Base-by-base conservation (phyloP, 2,329 filamentous ascomycete genomes). In the Hymenoscyphus repandus region DNA sequence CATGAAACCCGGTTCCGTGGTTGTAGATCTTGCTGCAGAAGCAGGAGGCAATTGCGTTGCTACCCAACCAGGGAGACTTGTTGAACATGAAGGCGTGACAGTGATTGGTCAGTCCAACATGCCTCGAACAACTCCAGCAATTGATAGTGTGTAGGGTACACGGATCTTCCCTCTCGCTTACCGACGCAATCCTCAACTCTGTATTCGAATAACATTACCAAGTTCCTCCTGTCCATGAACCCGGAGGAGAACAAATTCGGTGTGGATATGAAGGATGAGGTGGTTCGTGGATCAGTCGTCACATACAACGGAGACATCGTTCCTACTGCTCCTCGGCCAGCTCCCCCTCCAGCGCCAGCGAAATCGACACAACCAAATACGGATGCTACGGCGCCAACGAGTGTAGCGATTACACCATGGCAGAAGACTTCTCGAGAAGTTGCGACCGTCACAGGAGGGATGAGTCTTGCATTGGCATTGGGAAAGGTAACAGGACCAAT, bases 161-260 rank as follows among this genome's bases (percentile, higher is more conserved):
- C 90, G 39, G 90, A 96, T 68, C 76, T 95, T 27, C 90, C 90
- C 0, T 95, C 90, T 31, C 80, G 90, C 41, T 76, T 96, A 1
- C 89, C 90, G 0, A 95, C 90, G 0, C 90, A 96, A 67, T 89
- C 90, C 0, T 95, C 90, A 0, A 95, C 88, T 0, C 72, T 96
- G 17, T 96, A 95, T 69, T 93, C 88, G 2, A 96, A 95, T 76
- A 96, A 96, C 65, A 91, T 95, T 62, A 90, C 85, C 58, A 96
- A 95, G 65, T 86, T 91, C 51, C 72, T 95, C 27, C 75, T 96
- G 9, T 93, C 90, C 0, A 89, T 95, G 76, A 70, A 83, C 1
- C 88, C 89, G 1, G 79, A 85, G 52, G 83, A 90, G 2, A 90
- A 88, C 56, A 78, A 85, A 34, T 95, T 90, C 56, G 88, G 88